Evolutionary conservation across 352 stramenopile species (phyloP), one percentile per base, ranked within the genome.

Genomic region (Albugo laibachii): DNA sequence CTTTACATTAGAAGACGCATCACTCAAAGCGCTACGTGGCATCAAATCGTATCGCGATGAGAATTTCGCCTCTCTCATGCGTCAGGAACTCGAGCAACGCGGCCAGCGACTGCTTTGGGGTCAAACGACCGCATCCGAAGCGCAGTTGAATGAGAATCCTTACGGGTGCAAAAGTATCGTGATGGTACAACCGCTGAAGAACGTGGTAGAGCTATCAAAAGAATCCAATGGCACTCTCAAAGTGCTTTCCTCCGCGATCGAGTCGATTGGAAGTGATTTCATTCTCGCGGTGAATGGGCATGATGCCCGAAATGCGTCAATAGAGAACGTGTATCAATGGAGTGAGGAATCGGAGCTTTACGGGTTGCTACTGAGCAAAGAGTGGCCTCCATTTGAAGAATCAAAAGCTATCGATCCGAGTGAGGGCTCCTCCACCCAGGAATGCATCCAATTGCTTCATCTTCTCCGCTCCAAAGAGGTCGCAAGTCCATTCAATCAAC

Each of bases 381-480:
- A 18, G 37, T 89, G 45, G 45, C 86, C 2, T 55, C 83, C 53
- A 72, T 70, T 10, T 69, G 66, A 14, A 39, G 81, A 80, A 42
- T 65, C 83, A 21, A 70, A 83, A 41, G 48, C 72, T 27, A 82
- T 66, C 27, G 83, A 67, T 0, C 54, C 66, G 27, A 75, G 58
- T 15, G 63, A 66, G 11, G 8, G 24, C 24, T 72, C 61, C 13
- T 75, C 74, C 41, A 53, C 85, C 5, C 83, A 82, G 45, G 54
- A 66, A 15, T 87, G 75, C 58, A 67, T 50, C 15, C 72, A 84
- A 39, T 70, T 83, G 0, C 55, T 87, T 2, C 84, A 87, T 45
- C 56, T 87, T 45, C 53, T 87, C 45, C 72, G 75, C 34, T 61
- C 65, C 1, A 91, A 91, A 64, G 75, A 88, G 42, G 70, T 85